A percentile compares a stretch with the other conserved stretches of the same genome.
Conservation (phyloP, 805 yeast species). For the Saccharomycopsis babjevae region DNA sequence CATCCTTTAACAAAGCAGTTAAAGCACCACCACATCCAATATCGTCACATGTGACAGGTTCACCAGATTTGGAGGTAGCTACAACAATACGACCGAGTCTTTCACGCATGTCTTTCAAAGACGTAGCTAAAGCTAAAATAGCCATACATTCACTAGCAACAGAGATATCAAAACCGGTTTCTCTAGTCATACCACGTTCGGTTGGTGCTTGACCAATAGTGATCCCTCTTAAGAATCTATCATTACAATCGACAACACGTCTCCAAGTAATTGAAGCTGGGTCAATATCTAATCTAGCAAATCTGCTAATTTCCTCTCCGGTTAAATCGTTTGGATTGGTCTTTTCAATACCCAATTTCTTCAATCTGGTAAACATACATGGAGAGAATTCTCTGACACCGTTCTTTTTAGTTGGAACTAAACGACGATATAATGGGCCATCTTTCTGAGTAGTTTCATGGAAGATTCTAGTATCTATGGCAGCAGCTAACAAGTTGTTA, state of each 20-base stretch:
- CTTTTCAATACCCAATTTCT: slow-evolving; percentile 58
- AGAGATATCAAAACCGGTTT: slow-evolving; percentile 74
- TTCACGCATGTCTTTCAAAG: slow-evolving; percentile 60
- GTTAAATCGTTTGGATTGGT: slow-evolving; percentile 66
- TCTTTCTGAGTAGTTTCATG: slow-evolving; percentile 70
- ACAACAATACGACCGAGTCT: slow-evolving; percentile 70
- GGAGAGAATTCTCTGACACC: slow-evolving; percentile 59
- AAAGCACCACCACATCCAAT: slow-evolving; percentile 81
- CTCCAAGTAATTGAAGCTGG: slow-evolving; percentile 75
- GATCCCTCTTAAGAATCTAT: slow-evolving; percentile 67
- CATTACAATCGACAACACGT: slow-evolving; percentile 80
- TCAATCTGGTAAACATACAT: slow-evolving; percentile 57
- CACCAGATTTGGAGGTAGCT: slow-evolving; percentile 58
- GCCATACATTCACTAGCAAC: slow-evolving; percentile 87
- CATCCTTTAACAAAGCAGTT: slow-evolving; percentile 72
- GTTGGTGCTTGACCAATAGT: slow-evolving; percentile 77
- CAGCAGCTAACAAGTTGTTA: slow-evolving; percentile 72
- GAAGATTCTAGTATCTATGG: slow-evolving; percentile 78
- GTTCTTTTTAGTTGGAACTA: slow-evolving; percentile 59
- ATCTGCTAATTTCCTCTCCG: slow-evolving; percentile 51
- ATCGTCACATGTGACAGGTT: slow-evolving; percentile 73
- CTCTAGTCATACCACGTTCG: slow-evolving; percentile 62
- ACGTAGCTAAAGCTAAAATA: slow-evolving; percentile 62
- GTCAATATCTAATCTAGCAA: slow-evolving; percentile 65
- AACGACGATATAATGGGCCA: slow-evolving; percentile 60